Evolutionary conservation across 148 eudicot species (phyloP), one percentile per base, ranked within the genome.

Genomic region (Fallopia convolvulus): DNA sequence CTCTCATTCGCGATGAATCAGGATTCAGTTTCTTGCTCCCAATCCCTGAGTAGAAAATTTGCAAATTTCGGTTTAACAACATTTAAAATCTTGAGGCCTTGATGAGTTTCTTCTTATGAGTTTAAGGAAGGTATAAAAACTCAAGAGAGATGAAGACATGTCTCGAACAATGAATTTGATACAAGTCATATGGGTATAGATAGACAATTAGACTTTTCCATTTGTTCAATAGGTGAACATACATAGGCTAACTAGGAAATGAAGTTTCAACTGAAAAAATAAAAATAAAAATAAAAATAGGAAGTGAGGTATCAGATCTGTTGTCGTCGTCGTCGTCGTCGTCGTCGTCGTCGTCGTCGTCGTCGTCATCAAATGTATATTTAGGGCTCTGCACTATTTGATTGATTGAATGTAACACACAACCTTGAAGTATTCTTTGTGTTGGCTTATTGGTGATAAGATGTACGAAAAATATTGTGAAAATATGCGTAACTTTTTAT

Each of bases 1-100:
- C 94, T 33, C 91, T 90, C 79, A 90, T 93, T 81, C 87, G 89
- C 48, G 98, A 93, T 70, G 89, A 92, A 63, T 60, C 94, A 60
- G 97, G 91, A 56, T 93, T 93, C 84, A 88, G 90, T 79, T 92
- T 90, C 87, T 86, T 92, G 49, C 49, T 68, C 39, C 80, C 80
- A 8, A 53, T 50, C 21, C 26, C 80, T 3, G 80, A 77, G 46
- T 68, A 68, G 44, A 14, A 41, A 15, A 30, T 65, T 65, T 2
- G 13, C 42, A 15, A 56, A 56, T 56, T 30, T 56, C 23, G 26
- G 63, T 56, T 20, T 17, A 14, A 50, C n/a, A 15, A 50, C 2
- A 6, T 9, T 44, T 36, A 8, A 23, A 60, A 23, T 60, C 68
- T 21, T 21, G 68, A 60, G 68, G 68, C 71, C 18, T 53, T 53